A percentile compares a stretch with the other conserved stretches of the same genome.
These are phyloP conservation scores for Croton setiger DNA, from an alignment of 441 rosid species.

Conservation along the genomic window DNA sequence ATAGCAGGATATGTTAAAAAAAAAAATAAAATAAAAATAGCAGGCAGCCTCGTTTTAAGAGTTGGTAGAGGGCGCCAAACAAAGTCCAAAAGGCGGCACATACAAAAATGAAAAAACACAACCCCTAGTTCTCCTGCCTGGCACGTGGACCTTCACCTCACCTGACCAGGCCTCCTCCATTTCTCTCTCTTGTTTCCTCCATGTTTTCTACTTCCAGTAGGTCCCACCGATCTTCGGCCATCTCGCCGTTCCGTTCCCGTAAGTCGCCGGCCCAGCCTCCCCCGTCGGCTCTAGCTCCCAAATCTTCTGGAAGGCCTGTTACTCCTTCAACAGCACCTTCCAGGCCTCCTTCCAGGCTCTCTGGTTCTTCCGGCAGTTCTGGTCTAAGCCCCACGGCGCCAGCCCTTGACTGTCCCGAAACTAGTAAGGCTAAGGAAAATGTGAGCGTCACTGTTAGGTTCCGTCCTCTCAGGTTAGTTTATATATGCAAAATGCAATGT, in stretches of 20 bases:
- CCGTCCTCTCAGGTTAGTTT: slow-evolving; percentile 77
- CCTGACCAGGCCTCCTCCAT: neutral
- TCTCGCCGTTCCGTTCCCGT: slow-evolving; percentile 78
- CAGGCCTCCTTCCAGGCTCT: slow-evolving; percentile 43
- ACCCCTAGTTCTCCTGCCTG: slow-evolving; percentile 21
- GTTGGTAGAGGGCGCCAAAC: slow-evolving; percentile 35
- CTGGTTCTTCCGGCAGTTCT: slow-evolving; percentile 41
- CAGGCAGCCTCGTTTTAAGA: slow-evolving; percentile 36
- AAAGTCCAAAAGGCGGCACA: slow-evolving; percentile 37
- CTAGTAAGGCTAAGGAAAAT: slow-evolving; percentile 64
- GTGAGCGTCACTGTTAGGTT: slow-evolving; percentile 88
- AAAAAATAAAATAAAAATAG: neutral
- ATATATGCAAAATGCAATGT: neutral
- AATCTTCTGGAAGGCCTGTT: slow-evolving; percentile 37
- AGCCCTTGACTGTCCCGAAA: slow-evolving; percentile 35
- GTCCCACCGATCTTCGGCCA: slow-evolving; percentile 55
- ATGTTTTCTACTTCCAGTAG: slow-evolving; percentile 46
- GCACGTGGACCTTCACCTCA: slow-evolving; percentile 39
- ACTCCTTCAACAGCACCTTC: slow-evolving; percentile 48
- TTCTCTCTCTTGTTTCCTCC: slow-evolving; percentile 12
- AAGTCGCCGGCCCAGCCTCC: slow-evolving; percentile 51
- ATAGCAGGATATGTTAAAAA: too few species aligned
- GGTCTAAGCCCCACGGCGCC: slow-evolving; percentile 33
- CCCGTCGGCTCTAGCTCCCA: slow-evolving; percentile 18
- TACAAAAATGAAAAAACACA: neutral